phyloP scores from a whole-genome alignment of 2,329 filamentous ascomycete species.

The Penicillium paneum region DNA sequence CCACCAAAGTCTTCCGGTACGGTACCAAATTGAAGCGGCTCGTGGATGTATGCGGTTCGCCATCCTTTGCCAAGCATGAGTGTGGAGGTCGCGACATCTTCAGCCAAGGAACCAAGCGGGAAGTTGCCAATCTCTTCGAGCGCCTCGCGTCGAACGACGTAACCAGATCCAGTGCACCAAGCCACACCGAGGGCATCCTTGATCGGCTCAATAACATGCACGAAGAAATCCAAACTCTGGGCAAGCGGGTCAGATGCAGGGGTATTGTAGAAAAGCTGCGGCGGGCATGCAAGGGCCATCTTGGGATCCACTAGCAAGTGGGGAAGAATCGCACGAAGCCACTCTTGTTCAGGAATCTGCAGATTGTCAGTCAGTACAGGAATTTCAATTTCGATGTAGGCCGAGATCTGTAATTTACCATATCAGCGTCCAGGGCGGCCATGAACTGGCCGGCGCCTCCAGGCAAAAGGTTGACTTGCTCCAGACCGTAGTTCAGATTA shows the following conservation, averaged over 20 bases:
- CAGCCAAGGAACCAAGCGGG: slow-evolving; percentile 57
- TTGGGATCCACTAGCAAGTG: slow-evolving; percentile 57
- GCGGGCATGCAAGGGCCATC: slow-evolving; percentile 59
- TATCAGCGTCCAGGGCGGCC: slow-evolving; percentile 64
- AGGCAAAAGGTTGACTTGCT: slow-evolving; percentile 50
- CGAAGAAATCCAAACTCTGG: slow-evolving; percentile 59
- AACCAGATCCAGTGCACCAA: slow-evolving; percentile 66
- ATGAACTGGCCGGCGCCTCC: slow-evolving; percentile 58
- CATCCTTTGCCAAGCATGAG: slow-evolving; percentile 60
- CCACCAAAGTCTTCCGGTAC: slow-evolving; percentile 38
- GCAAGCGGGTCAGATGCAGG: slow-evolving; percentile 57
- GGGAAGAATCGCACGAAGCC: slow-evolving; percentile 59
- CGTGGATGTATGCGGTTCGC: slow-evolving; percentile 60
- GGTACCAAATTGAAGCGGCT: slow-evolving; percentile 59
- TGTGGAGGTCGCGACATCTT: slow-evolving; percentile 60
- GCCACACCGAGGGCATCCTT: slow-evolving; percentile 51
- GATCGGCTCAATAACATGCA: slow-evolving; percentile 51
- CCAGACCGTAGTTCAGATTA: slow-evolving; percentile 60
- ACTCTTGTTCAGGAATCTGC: slow-evolving; percentile 58
- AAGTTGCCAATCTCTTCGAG: slow-evolving; percentile 62
- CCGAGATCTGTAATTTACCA: slow-evolving; percentile 40
- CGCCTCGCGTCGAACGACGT: slow-evolving; percentile 57
- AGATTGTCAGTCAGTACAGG: slow-evolving; percentile 8
- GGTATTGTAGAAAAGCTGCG: slow-evolving; percentile 63
- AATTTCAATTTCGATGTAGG: not conserved